Evolutionary conservation across 345 rosid species (phyloP).

Genomic region (Syzygium jambos): DNA sequence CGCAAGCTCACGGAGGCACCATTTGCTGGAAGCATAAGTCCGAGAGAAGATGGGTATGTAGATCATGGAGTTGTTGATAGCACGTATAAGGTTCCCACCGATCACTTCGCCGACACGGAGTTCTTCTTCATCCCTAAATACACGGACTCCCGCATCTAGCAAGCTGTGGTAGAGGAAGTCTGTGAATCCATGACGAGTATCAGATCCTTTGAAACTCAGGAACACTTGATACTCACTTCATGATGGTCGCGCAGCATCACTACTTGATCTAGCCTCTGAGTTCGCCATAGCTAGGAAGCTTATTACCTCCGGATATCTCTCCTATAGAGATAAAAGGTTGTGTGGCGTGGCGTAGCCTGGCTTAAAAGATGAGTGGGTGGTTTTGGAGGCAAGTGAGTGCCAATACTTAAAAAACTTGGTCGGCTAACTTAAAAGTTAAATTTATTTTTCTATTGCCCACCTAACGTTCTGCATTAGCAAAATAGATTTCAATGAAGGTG

Average conservation of each 20-base stretch:
- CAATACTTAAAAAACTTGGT: too few relatives aligned
- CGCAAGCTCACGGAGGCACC: neutral
- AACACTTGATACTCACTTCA: fast-evolving
- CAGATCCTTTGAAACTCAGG: fast-evolving
- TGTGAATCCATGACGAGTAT: neutral
- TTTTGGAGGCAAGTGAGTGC: too few relatives aligned
- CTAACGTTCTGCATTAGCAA: too few relatives aligned
- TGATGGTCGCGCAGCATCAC: fast-evolving
- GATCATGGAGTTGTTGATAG: neutral
- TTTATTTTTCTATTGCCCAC: too few relatives aligned
- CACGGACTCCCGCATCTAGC: neutral
- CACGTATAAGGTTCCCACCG: neutral
- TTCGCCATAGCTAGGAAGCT: neutral
- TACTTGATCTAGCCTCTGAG: neutral
- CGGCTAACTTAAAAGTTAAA: too few relatives aligned
- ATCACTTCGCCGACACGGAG: fast-evolving
- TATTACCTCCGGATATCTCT: neutral
- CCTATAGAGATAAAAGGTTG: too few relatives aligned
- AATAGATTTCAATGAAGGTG: too few relatives aligned
- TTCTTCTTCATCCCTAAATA: fast-evolving
- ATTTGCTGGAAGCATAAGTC: neutral
- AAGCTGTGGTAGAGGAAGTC: fast-evolving
- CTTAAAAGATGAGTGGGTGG: neutral
- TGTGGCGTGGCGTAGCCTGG: neutral
- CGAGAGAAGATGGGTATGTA: neutral